Conservation (phyloP, 2,329 filamentous ascomycete genomes). For the Pseudocercospora macadamiae region DNA sequence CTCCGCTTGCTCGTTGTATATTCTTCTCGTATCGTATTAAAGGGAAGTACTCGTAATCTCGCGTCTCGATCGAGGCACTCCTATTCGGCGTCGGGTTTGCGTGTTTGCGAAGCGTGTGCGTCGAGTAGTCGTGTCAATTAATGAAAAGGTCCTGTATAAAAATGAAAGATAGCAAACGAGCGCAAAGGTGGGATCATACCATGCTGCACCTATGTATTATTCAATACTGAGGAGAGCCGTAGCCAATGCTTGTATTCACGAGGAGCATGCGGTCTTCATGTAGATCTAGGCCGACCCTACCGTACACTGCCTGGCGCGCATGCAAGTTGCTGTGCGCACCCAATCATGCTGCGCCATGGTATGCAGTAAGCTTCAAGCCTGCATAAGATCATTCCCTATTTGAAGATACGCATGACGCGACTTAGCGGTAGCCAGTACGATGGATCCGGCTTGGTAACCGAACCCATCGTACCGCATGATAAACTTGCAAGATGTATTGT, state of each 20-base stretch:
- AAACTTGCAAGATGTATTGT: too few relatives aligned
- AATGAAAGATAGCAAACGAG: background rate
- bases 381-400: background rate
- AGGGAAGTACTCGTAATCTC: too few relatives aligned
- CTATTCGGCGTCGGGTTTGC: background rate
- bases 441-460: background rate
- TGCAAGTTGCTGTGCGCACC: background rate
- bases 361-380: conserved; percentile 2
- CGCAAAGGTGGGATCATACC: background rate
- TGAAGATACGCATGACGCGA: background rate
- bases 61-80: background rate
- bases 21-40: background rate
- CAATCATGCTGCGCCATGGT: background rate
- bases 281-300: background rate
- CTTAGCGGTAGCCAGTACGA: background rate
- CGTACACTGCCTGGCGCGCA: background rate
- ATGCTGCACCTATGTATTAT: background rate
- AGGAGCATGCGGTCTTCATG: background rate
- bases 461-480: background rate
- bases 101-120: background rate
- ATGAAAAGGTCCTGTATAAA: background rate
- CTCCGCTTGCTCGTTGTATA: background rate
- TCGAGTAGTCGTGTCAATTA: background rate
- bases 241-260: background rate
- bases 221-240: conserved; percentile 1